Percentiles rank a stretch among this genome's conserved stretches.
phyloP scores from a whole-genome alignment of 495 filamentous ascomycete species.

The Terfezia claveryi region DNA sequence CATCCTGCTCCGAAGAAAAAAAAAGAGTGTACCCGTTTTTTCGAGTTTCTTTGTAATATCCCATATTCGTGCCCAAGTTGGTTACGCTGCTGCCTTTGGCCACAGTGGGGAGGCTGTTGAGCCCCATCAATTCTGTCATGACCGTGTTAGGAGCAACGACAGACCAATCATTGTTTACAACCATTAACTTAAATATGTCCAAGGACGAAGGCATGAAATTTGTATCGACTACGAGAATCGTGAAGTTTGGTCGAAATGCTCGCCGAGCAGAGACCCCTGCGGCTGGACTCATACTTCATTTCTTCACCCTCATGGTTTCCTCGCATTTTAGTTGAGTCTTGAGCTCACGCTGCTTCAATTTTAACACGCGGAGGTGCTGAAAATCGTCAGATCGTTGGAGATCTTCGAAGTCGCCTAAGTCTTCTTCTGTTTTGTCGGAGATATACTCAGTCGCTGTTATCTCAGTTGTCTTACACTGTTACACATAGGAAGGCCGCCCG shows the following conservation, averaged over 20 bases:
- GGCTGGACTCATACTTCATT: too few relatives aligned
- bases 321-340: not conserved
- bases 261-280: not conserved
- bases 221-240: conserved; percentile 17
- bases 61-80: conserved; percentile 10
- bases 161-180: conserved; percentile 9
- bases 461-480: too few relatives aligned
- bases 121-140: conserved; percentile 14
- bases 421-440: too few relatives aligned
- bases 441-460: too few relatives aligned
- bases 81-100: conserved; percentile 4
- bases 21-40: too few relatives aligned
- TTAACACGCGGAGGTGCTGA: not conserved
- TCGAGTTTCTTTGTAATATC: conserved; percentile 16
- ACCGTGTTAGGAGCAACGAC: conserved; percentile 18
- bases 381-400: not conserved
- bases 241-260: conserved; percentile 6
- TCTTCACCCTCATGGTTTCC: not conserved
- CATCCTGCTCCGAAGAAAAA: too few relatives aligned
- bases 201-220: conserved; percentile 15
- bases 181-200: conserved; percentile 13
- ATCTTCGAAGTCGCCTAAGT: not conserved
- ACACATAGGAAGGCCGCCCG: too few relatives aligned
- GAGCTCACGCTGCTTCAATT: not conserved
- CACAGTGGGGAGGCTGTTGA: conserved; percentile 12